Evolutionary conservation across 78 protist species (phyloP).

Genomic region (Dictyostelium brefeldianum): DNA sequence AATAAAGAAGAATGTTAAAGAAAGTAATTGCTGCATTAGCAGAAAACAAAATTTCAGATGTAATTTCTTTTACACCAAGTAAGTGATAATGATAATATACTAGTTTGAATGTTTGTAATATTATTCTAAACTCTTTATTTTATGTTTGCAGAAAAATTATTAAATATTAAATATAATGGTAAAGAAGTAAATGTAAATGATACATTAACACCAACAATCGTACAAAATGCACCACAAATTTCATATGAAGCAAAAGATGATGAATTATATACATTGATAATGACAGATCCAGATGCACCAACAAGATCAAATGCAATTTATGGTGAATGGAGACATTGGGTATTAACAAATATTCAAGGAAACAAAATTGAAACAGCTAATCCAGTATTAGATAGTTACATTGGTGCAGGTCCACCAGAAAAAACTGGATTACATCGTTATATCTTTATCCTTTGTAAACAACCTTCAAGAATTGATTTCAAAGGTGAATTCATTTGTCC

Average conservation of each 20-base stretch:
- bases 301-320: conserved; percentile 42
- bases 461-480: conserved; percentile 29
- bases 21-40: not conserved
- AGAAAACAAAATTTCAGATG: conserved; percentile 19
- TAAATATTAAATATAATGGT: conserved; percentile 18
- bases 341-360: conserved; percentile 49
- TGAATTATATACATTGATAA: conserved; percentile 38
- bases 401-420: conserved; percentile 71
- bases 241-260: conserved; percentile 18
- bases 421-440: conserved; percentile 61
- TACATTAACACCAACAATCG: conserved; percentile 21
- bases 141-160: conserved; percentile 16
- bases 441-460: conserved; percentile 36
- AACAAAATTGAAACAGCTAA: conserved; percentile 31
- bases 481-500: conserved; percentile 38
- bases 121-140: too few relatives aligned
- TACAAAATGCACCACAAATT: conserved; percentile 48
- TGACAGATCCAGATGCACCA: conserved; percentile 74
- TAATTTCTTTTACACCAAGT: conserved; percentile 29
- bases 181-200: not conserved
- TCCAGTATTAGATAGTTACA: conserved; percentile 4
- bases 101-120: too few relatives aligned
- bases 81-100: too few relatives aligned
- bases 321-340: conserved; percentile 55
- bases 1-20: too few relatives aligned